phyloP scores from a whole-genome alignment of 2,329 filamentous ascomycete species.

The Talaromyces pinophilus region DNA sequence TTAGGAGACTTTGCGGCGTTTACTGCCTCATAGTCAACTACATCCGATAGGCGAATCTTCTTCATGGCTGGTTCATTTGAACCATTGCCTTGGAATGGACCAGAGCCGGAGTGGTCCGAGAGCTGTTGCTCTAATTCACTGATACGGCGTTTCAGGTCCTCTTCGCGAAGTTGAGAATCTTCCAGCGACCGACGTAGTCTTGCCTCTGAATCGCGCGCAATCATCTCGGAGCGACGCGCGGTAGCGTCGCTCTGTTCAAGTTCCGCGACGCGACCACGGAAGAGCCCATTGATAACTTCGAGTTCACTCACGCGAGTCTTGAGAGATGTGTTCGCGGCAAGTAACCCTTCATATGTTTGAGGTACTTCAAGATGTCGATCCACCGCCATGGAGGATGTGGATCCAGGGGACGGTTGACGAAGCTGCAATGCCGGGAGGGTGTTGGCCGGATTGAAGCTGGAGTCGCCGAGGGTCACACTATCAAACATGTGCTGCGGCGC shows the following conservation, averaged over 20 bases:
- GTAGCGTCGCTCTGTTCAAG: constrained; percentile 74
- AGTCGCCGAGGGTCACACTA: constrained; percentile 65
- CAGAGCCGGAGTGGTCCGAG: constrained; percentile 35
- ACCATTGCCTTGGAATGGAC: constrained; percentile 27
- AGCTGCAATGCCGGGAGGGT: constrained; percentile 55
- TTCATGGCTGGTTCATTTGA: constrained; percentile 54
- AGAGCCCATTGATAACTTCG: constrained; percentile 88
- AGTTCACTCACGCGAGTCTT: constrained; percentile 94
- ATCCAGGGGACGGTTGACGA: constrained; percentile 61
- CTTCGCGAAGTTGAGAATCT: constrained; percentile 75
- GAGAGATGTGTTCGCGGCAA: constrained; percentile 79
- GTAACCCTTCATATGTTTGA: constrained; percentile 76
- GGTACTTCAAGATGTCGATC: constrained; percentile 68
- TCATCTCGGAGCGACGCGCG: constrained; percentile 61
- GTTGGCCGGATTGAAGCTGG: constrained; percentile 62
- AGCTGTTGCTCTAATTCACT: constrained; percentile 69
- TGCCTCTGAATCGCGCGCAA: constrained; percentile 56
- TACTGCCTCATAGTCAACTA: constrained; percentile 48
- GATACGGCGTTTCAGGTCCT: constrained; percentile 77
- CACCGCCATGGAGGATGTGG: constrained; percentile 56
- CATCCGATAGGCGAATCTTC: constrained; percentile 58
- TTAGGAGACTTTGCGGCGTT: constrained; percentile 39
- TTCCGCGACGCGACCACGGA: constrained; percentile 71
- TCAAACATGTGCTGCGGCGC: constrained; percentile 79
- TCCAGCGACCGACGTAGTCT: constrained; percentile 67